Conservation (phyloP, 1,284 basidiomycete species). For the Stygiomarasmius scandens region DNA sequence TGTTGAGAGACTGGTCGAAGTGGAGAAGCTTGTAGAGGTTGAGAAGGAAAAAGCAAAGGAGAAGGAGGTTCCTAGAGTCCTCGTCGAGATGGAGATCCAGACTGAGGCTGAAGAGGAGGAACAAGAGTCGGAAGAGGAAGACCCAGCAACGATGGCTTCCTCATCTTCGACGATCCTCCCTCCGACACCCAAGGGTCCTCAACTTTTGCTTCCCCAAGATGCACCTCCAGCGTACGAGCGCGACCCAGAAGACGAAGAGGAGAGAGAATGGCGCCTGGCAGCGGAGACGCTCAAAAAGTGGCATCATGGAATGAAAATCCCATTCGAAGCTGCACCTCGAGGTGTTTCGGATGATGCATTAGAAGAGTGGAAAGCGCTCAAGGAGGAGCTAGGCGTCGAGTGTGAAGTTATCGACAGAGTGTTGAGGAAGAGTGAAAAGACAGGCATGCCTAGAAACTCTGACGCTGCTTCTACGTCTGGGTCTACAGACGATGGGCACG, state of each 20-base stretch:
- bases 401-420: conserved; percentile 78
- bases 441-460: conserved; percentile 13
- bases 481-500: conserved; percentile 27
- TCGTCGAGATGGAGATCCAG: conserved; percentile 60
- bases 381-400: conserved; percentile 75
- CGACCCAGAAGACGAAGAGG: conserved; percentile 47
- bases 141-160: conserved; percentile 50
- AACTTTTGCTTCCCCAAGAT: conserved; percentile 39
- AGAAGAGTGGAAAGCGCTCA: conserved; percentile 75
- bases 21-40: conserved; percentile 3
- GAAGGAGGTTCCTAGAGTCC: conserved; percentile 33
- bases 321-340: conserved; percentile 36
- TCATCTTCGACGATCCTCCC: conserved; percentile 72
- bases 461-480: conserved; percentile 28
- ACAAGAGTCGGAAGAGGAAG: conserved; percentile 33
- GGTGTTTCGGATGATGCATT: conserved; percentile 58
- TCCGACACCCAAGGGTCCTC: conserved; percentile 63
- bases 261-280: conserved; percentile 55
- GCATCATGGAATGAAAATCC: conserved; percentile 61
- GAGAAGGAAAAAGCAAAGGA: background rate
- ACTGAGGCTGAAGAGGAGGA: conserved; percentile 45
- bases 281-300: conserved; percentile 66
- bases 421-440: conserved; percentile 50
- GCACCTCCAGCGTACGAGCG: conserved; percentile 66
- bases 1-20: background rate